A percentile compares a stretch with the other conserved stretches of the same genome.
phyloP scores from a whole-genome alignment of 768 basidiomycete genomes.

The Termitomyces sp. region DNA sequence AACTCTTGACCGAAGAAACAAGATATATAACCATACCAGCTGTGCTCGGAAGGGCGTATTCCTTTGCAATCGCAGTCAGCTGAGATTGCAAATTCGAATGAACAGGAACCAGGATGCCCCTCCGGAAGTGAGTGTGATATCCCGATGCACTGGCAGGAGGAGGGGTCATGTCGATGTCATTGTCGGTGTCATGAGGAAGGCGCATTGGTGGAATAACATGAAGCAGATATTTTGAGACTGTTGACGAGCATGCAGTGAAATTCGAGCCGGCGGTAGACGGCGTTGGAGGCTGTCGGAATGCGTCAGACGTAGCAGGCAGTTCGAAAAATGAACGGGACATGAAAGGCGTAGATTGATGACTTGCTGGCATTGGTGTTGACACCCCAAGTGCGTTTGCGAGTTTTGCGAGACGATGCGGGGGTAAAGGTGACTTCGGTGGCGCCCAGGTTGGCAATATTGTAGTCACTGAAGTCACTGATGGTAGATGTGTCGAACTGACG shows the following conservation, averaged over 20 bases:
- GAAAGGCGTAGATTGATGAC: conserved; percentile 25
- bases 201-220: conserved; percentile 78
- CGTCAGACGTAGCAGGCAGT: conserved; percentile 26
- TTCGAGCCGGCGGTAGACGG: conserved; percentile 42
- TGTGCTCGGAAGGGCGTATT: conserved; percentile 88
- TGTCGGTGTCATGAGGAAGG: conserved; percentile 56
- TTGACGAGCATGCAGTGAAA: conserved; percentile 28
- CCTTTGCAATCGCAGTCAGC: conserved; percentile 82
- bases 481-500: conserved; percentile 20
- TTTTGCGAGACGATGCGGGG: conserved; percentile 74
- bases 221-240: conserved; percentile 65
- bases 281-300: conserved; percentile 43
- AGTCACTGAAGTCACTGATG: conserved; percentile 17
- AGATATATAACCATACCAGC: conserved; percentile 82
- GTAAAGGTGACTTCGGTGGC: conserved; percentile 63
- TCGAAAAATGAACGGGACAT: conserved; percentile 30
- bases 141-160: conserved; percentile 58
- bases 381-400: conserved; percentile 85
- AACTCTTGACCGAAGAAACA: conserved; percentile 28
- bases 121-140: conserved; percentile 73
- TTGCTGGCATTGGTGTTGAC: conserved; percentile 61
- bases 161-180: conserved; percentile 41
- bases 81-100: conserved; percentile 81
- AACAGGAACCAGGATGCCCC: conserved; percentile 84
- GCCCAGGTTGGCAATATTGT: conserved; percentile 43